Conservation (phyloP, 176 grass and related monocot genomes). For the Leersia perrieri region DNA sequence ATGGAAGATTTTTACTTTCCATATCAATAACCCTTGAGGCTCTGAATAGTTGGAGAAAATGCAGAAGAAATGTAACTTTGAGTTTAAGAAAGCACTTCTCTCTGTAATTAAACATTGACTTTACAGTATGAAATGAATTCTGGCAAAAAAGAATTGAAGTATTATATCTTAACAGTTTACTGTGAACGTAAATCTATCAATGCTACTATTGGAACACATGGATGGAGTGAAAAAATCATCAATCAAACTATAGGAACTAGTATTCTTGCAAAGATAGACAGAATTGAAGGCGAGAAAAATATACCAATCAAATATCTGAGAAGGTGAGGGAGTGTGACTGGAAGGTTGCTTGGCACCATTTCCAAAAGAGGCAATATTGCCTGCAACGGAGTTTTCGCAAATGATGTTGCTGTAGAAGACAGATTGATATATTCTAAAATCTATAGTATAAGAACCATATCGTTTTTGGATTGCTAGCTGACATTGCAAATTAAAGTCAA, state of each 20-base stretch:
- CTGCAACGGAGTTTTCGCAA: slow-evolving; percentile 52
- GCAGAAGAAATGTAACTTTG: not conserved
- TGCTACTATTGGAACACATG: not conserved
- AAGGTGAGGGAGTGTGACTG: slow-evolving; percentile 60
- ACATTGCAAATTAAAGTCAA: slow-evolving; percentile 17
- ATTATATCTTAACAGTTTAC: not conserved
- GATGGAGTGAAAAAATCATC: not conserved
- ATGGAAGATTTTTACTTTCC: not conserved
- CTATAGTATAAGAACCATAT: slow-evolving; percentile 51
- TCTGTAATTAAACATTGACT: too few species aligned
- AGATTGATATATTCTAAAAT: slow-evolving; percentile 1
- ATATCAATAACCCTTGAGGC: not conserved
- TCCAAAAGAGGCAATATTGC: slow-evolving; percentile 75
- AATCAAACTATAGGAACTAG: not conserved
- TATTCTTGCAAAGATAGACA: not conserved
- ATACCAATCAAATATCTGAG: slow-evolving; percentile 75
- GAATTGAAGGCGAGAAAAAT: slow-evolving; percentile 8
- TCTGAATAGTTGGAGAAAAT: not conserved
- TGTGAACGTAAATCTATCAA: not conserved
- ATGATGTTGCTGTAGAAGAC: slow-evolving; percentile 72
- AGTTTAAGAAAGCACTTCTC: too few species aligned
- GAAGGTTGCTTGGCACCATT: slow-evolving; percentile 62
- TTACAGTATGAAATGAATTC: not conserved
- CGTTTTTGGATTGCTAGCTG: slow-evolving; percentile 41
- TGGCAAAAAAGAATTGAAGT: not conserved